A percentile compares a stretch with the other conserved stretches of the same genome.
Evolutionary conservation across 495 filamentous ascomycete genomes (phyloP).

Genomic region (Lepidopterella palustris): DNA sequence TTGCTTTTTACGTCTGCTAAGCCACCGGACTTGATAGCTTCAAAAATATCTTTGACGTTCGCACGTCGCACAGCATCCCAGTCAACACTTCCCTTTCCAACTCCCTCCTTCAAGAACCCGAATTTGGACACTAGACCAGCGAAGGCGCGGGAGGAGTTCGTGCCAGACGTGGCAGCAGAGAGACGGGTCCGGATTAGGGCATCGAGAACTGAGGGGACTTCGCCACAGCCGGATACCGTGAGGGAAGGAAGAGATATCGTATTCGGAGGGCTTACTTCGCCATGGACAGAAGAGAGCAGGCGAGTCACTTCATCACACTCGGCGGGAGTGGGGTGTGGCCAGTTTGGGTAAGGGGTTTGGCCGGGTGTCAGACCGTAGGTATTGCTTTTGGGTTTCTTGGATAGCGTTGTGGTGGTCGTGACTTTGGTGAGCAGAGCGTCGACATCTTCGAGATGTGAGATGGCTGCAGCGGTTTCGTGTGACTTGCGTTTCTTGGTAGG

Average conservation of each 20-base stretch:
- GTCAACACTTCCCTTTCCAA: conserved; percentile 72
- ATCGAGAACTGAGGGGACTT: conserved; percentile 87
- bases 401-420: neutral
- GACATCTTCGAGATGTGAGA: neutral
- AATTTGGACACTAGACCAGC: conserved; percentile 63
- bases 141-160: conserved; percentile 62
- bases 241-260: conserved; percentile 70
- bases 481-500: conserved; percentile 9
- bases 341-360: conserved; percentile 62
- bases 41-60: conserved; percentile 54
- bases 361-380: conserved; percentile 26
- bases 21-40: conserved; percentile 69
- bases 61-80: conserved; percentile 76
- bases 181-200: conserved; percentile 76
- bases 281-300: conserved; percentile 62
- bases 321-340: conserved; percentile 57
- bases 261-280: conserved; percentile 56
- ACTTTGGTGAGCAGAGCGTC: neutral
- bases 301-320: conserved; percentile 70
- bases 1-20: conserved; percentile 64
- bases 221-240: conserved; percentile 79
- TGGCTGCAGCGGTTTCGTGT: neutral
- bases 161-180: conserved; percentile 66
- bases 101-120: conserved; percentile 53
- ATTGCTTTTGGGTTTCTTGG: conserved; percentile 14